phyloP scores from a whole-genome alignment of 2,329 filamentous ascomycete genomes.

The Dothideomycetidae sp. region DNA sequence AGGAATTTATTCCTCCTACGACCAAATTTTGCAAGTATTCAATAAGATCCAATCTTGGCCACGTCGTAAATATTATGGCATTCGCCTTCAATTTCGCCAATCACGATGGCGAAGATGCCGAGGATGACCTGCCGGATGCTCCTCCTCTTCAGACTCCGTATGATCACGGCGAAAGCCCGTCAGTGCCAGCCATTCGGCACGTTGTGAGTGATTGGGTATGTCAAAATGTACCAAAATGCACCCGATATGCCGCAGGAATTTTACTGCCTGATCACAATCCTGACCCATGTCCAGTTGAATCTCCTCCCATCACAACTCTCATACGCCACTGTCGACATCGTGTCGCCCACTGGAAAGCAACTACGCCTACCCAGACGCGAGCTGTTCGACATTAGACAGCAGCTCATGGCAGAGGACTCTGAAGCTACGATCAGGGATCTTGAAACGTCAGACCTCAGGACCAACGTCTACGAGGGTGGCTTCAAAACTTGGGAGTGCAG shows the following conservation, averaged over 20 bases:
- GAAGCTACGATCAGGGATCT: slow-evolving; percentile 46
- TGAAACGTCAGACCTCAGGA: slow-evolving; percentile 59
- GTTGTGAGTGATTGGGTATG: slow-evolving; percentile 34
- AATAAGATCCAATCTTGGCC: too few species aligned
- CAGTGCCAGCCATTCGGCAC: slow-evolving; percentile 22
- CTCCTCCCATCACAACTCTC: slow-evolving; percentile 60
- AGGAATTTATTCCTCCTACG: too few species aligned
- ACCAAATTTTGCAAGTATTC: too few species aligned
- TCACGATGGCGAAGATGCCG: slow-evolving; percentile 37
- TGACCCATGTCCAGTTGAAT: slow-evolving; percentile 30
- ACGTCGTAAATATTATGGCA: slow-evolving; percentile 20
- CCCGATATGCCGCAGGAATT: slow-evolving; percentile 4
- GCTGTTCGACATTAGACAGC: slow-evolving; percentile 66
- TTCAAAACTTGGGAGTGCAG: slow-evolving; percentile 88
- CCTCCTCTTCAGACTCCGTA: slow-evolving; percentile 5
- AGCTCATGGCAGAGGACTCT: slow-evolving; percentile 58
- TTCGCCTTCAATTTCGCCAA: slow-evolving; percentile 47
- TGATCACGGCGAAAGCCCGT: slow-evolving; percentile 4
- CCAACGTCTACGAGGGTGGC: slow-evolving; percentile 71
- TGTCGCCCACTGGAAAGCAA: slow-evolving; percentile 41
- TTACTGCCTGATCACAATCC: background rate
- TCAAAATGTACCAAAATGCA: slow-evolving; percentile 12
- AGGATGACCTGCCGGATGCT: too few species aligned
- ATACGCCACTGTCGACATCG: slow-evolving; percentile 48
- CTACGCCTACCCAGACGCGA: slow-evolving; percentile 56